phyloP scores from a whole-genome alignment of 768 basidiomycete species.

The Termitomyces sp. region DNA sequence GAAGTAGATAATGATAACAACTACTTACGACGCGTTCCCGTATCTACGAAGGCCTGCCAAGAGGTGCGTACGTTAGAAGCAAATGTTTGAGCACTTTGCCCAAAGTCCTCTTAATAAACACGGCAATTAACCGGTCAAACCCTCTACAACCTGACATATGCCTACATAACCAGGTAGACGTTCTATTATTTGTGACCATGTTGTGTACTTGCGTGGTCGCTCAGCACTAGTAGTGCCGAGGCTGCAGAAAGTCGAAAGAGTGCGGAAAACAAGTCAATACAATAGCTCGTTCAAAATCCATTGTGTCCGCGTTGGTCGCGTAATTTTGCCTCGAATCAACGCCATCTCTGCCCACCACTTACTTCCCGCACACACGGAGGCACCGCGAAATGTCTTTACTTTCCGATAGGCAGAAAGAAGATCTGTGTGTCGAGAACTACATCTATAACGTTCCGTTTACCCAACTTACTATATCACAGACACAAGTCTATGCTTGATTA shows the following conservation, averaged over 20 bases:
- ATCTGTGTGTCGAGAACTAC: slow-evolving; percentile 20
- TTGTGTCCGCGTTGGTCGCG: slow-evolving; percentile 8
- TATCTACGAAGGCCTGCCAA: not conserved
- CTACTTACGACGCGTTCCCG: not conserved
- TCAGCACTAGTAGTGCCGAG: not conserved
- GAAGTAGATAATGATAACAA: not conserved
- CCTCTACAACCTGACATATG: not conserved
- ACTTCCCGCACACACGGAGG: not conserved
- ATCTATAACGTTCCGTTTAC: not conserved
- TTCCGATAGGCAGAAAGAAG: slow-evolving; percentile 28
- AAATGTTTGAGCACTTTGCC: not conserved
- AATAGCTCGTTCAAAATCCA: slow-evolving; percentile 2
- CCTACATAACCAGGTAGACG: too few relatives aligned
- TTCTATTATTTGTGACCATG: too few relatives aligned
- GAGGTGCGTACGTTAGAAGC: not conserved
- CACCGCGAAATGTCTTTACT: slow-evolving; percentile 23
- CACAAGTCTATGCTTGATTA: slow-evolving; percentile 83
- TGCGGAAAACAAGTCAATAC: slow-evolving; percentile 15
- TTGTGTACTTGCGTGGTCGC: not conserved
- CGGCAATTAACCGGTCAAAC: not conserved
- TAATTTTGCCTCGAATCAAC: slow-evolving; percentile 1
- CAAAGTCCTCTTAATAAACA: not conserved
- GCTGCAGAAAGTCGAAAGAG: not conserved
- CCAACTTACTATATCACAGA: slow-evolving; percentile 28
- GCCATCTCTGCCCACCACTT: not conserved